These are phyloP conservation scores for Apophysomyces variabilis DNA, from an alignment of 371 early-diverging fungal species.

Conservation along the genomic window DNA sequence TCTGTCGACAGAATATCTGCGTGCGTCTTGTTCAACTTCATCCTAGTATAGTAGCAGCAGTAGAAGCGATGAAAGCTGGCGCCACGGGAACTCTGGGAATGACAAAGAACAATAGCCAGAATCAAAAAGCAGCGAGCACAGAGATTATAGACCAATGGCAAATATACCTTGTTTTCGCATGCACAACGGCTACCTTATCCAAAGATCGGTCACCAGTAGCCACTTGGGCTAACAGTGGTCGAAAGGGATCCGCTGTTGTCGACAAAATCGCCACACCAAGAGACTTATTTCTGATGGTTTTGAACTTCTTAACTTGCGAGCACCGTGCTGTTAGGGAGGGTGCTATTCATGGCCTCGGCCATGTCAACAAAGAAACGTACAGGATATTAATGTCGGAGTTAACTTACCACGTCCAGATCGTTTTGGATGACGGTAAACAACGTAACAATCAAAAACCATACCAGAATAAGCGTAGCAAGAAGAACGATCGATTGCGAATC, in stretches of 20 bases:
- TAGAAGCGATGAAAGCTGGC: conserved; percentile 54
- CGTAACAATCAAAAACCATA: conserved; percentile 62
- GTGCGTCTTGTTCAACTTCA: conserved; percentile 66
- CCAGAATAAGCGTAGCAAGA: conserved; percentile 66
- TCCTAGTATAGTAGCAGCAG: conserved; percentile 57
- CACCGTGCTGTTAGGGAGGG: conserved; percentile 73
- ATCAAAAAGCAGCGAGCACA: conserved; percentile 52
- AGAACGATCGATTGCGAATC: conserved; percentile 74
- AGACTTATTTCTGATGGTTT: conserved; percentile 63
- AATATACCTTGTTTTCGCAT: conserved; percentile 72
- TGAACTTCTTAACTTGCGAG: conserved; percentile 76
- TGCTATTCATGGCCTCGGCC: conserved; percentile 72
- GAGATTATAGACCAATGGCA: conserved; percentile 83
- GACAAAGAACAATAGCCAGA: conserved; percentile 39
- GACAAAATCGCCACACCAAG: conserved; percentile 61
- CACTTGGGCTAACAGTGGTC: conserved; percentile 54
- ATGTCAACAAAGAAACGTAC: conserved; percentile 72
- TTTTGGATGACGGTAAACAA: conserved; percentile 72
- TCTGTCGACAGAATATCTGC: conserved; percentile 67
- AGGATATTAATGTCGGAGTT: conserved; percentile 71
- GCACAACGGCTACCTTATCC: conserved; percentile 59
- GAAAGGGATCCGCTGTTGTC: conserved; percentile 56
- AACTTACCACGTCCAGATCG: conserved; percentile 60
- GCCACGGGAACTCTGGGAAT: conserved; percentile 48
- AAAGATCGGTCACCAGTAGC: conserved; percentile 32